phyloP scores from a whole-genome alignment of 2,329 filamentous ascomycete species.

The Ophidiomyces ophidiicola region DNA sequence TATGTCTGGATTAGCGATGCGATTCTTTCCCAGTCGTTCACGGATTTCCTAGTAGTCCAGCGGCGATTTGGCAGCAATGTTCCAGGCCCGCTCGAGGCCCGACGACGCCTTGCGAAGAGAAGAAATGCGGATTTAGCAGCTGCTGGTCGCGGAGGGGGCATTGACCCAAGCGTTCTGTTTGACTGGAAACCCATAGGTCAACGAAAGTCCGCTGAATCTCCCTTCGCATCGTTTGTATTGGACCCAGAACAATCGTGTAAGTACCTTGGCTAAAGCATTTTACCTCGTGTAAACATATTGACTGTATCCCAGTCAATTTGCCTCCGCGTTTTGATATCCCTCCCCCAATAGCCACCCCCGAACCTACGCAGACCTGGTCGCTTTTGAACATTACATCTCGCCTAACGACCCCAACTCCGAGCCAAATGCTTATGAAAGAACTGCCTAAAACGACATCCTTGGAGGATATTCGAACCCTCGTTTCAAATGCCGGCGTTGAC shows the following conservation, averaged over 20 bases:
- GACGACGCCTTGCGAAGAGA: constrained; percentile 43
- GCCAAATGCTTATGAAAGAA: not conserved
- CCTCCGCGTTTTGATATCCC: too few relatives aligned
- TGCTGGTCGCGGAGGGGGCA: constrained; percentile 20
- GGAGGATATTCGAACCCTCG: constrained; percentile 22
- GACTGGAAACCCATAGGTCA: constrained; percentile 26
- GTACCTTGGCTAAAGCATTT: not conserved
- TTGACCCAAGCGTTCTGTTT: constrained; percentile 33
- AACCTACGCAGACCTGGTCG: too few relatives aligned
- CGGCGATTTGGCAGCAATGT: constrained; percentile 48
- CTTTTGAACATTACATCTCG: too few relatives aligned
- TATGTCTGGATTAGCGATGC: constrained; percentile 38
- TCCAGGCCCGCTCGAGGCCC: constrained; percentile 51
- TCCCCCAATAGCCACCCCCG: too few relatives aligned
- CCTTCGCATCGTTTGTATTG: constrained; percentile 2
- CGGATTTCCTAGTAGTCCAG: constrained; percentile 35
- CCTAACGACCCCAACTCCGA: too few relatives aligned
- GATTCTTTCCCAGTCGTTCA: constrained; percentile 37
- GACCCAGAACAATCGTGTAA: constrained; percentile 1
- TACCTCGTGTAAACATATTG: too few relatives aligned
- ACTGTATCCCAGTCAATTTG: too few relatives aligned
- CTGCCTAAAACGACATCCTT: constrained; percentile 10
- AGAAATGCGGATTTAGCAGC: constrained; percentile 41
- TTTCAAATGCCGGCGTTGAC: constrained; percentile 23
- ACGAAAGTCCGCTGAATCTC: constrained; percentile 1